Evolutionary conservation across 352 stramenopile species (phyloP).

Genomic region (Phytophthora pistaciae): DNA sequence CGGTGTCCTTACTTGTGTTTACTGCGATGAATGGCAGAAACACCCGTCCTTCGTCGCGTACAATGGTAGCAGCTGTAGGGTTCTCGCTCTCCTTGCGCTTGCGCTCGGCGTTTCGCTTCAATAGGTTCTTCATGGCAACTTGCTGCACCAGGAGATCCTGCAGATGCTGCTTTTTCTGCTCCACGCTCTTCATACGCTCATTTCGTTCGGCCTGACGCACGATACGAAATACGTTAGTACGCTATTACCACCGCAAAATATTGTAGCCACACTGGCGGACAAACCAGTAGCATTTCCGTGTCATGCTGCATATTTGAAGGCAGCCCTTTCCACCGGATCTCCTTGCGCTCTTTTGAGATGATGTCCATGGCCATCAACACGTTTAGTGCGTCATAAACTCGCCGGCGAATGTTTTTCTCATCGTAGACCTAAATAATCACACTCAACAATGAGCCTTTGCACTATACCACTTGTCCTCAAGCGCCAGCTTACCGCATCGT

Average conservation of each 20-base stretch:
- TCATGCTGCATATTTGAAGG: slow-evolving; percentile 88
- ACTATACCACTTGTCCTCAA: not conserved
- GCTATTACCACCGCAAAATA: not conserved
- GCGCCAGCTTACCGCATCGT: slow-evolving; percentile 59
- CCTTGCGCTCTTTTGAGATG: slow-evolving; percentile 97
- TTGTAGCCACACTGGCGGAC: slow-evolving; percentile 9
- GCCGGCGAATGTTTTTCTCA: slow-evolving; percentile 96
- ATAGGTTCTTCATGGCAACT: slow-evolving; percentile 95
- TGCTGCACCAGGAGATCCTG: slow-evolving; percentile 95
- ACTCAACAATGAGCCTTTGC: slow-evolving; percentile 1
- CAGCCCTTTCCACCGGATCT: slow-evolving; percentile 90
- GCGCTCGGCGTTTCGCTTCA: slow-evolving; percentile 87
- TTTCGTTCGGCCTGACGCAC: slow-evolving; percentile 68
- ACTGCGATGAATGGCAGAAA: slow-evolving; percentile 98
- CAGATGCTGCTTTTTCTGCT: slow-evolving; percentile 92
- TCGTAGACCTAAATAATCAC: slow-evolving; percentile 79
- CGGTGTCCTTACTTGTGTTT: slow-evolving; percentile 94
- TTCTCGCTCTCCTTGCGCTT: slow-evolving; percentile 57
- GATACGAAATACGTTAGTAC: slow-evolving; percentile 10
- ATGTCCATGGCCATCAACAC: slow-evolving; percentile 99
- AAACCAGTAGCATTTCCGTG: slow-evolving; percentile 85
- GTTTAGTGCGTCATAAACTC: slow-evolving; percentile 98
- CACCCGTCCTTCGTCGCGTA: slow-evolving; percentile 86
- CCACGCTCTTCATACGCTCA: slow-evolving; percentile 81
- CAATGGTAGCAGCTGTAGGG: slow-evolving; percentile 28